Base-by-base conservation (phyloP, 441 rosid genomes). In the Bocquillonia castaneifolia region DNA sequence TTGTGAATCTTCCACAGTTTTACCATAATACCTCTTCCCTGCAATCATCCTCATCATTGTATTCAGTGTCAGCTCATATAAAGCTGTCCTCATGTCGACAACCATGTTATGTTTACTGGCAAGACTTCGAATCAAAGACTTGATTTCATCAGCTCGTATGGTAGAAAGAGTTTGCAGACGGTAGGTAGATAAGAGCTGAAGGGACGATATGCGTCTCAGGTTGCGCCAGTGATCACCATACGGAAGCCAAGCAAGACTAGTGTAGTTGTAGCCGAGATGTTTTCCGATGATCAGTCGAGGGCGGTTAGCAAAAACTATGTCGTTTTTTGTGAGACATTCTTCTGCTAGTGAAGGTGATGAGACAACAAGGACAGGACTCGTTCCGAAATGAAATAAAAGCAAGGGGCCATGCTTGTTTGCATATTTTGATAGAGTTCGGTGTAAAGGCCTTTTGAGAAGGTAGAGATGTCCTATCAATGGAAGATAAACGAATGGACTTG, bases 251-350 rank as follows among this genome's bases (percentile, higher is more conserved):
- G 17, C 36, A 1, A 85, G 68, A 78, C 74, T 74, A 5, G 81
- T 78, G 77, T 14, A 69, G 79, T 87, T 78, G 68, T 67, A 62
- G 31, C 80, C 86, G 6, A 85, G 3, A 75, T 80, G 69, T 61
- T 83, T 79, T 0, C 81, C 84, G 0, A 37, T 52, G 12, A 82
- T 78, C 15, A 79, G 39, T 0, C 40, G 61, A 0, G 86, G 92
- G 15, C 89, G 84, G 78, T 82, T 83, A 45, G 88, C 89, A 7
- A 82, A 80, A 1, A 72, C 50, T 34, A 82, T 14, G 57, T 85
- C 89, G 67, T 80, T 80, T 58, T 64, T 74, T 57, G 82, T 63
- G 20, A 85, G 77, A 59, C 92, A 88, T 67, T 90, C 89, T 52
- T 81, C 86, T 12, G 78, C 85, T 0, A 73, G 76, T 0, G 83